Base-by-base conservation (phyloP, 2,329 filamentous ascomycete species). In the Aquanectria penicillioides region DNA sequence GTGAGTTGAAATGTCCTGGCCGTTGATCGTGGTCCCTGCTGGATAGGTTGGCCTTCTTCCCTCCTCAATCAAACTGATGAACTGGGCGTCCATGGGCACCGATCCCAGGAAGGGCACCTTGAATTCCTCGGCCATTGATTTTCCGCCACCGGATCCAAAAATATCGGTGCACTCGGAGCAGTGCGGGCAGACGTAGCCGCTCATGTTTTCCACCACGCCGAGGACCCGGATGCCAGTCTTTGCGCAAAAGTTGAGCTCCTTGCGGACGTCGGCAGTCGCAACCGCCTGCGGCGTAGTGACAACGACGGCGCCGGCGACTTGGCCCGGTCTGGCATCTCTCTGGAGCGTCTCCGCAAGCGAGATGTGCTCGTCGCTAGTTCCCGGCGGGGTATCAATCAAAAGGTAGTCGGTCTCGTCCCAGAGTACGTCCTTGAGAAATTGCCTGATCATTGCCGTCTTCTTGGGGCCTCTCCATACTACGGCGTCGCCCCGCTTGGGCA, bases 391-490 rank as follows among this genome's bases (percentile, higher is more conserved):
- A 76, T 99, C 95, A 71, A 99, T 92, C 58, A 99, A 85, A 1
- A 99, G 83, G 72, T 92, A 98, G 74, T 98, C 94, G n/a, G 92
- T 86, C 20, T 89, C 85, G 51, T 87, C 85, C 95, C 95, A 98
- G 25, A 92, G 83, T 5, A 97, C 94, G 71, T 97, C 94, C 1
- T 91, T 90, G 23, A 99, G 82, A 73, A 99, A 99, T 75, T 99
- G 95, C 34, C 94, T 88, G 57, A 99, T 93, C 95, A 99, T 99
- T 47, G 95, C 95, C 5, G 95, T 99, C 80, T 99, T 99, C 79
- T 99, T 99, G 3, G 95, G 95, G 0, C 95, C 95, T 50, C 95
- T 87, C 95, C 95, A 99, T 33, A 99, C 95, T 0, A 99, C 94
- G 0, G 95, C 94, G 69, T 97, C 93, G 62, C 91, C 92, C 68